These are phyloP conservation scores for Lachnellula occidentalis DNA, from an alignment of 2,329 filamentous ascomycete species.

Conservation along the genomic window DNA sequence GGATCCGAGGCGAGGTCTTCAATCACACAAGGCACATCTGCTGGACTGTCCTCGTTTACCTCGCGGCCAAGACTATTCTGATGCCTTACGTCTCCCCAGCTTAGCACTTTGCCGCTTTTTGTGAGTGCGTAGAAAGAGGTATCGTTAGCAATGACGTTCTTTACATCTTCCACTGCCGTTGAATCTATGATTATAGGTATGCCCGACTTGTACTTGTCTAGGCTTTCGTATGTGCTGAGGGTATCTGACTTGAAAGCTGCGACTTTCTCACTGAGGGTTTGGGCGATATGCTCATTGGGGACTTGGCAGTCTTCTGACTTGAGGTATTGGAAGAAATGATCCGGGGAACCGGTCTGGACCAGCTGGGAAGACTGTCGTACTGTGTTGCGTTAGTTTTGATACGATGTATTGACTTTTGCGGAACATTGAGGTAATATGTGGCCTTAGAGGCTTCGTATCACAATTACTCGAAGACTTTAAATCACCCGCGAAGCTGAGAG, in stretches of 20 bases:
- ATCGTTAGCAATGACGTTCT: conserved; percentile 30
- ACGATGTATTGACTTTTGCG: not conserved
- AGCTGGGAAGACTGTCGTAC: conserved; percentile 22
- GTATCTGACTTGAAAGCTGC: conserved; percentile 7
- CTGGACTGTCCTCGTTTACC: conserved; percentile 35
- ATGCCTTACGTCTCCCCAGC: conserved; percentile 55
- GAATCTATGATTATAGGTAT: not conserved
- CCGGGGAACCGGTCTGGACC: conserved; percentile 27
- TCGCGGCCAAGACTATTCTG: conserved; percentile 50
- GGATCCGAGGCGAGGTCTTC: conserved; percentile 44
- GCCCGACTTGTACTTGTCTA: conserved; percentile 8
- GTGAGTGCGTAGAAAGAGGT: conserved; percentile 36
- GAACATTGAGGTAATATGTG: too few species aligned
- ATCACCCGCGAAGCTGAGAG: too few species aligned
- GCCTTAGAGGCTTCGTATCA: too few species aligned
- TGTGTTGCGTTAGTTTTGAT: conserved; percentile 5
- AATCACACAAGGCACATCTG: conserved; percentile 41
- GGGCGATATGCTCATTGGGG: conserved; percentile 24
- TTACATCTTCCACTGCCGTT: conserved; percentile 6
- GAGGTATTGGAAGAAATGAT: conserved; percentile 17
- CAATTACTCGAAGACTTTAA: too few species aligned
- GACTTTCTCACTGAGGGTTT: conserved; percentile 33
- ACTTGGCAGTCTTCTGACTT: conserved; percentile 19
- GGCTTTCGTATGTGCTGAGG: conserved; percentile 16
- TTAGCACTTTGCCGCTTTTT: conserved; percentile 34